Percentiles rank a stretch among this genome's conserved stretches.
Evolutionary conservation across 2,329 filamentous ascomycete genomes (phyloP).

Genomic region (Clonostachys rosea): DNA sequence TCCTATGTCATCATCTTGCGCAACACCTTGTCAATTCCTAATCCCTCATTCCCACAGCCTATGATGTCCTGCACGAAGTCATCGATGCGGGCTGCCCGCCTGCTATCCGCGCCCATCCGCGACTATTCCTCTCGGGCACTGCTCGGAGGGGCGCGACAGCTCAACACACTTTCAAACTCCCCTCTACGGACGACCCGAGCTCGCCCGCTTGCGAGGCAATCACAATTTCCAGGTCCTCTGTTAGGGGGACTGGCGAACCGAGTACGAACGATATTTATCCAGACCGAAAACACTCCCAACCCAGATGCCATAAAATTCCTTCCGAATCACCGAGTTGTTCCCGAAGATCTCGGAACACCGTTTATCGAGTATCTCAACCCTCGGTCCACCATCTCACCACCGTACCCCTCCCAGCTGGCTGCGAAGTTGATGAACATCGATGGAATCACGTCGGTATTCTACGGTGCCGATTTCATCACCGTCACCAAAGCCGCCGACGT

Average conservation of each 20-base stretch:
- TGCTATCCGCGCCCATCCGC: no score
- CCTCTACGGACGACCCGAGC: conserved; percentile 9
- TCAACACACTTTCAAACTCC: conserved; percentile 13
- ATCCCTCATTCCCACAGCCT: no score
- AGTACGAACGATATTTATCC: conserved; percentile 85
- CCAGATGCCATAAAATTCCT: conserved; percentile 95
- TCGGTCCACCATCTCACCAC: conserved; percentile 80
- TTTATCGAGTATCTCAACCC: conserved; percentile 92
- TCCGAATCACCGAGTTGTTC: conserved; percentile 82
- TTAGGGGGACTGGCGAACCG: conserved; percentile 19
- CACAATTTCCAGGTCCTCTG: conserved; percentile 8
- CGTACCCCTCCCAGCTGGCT: conserved; percentile 86
- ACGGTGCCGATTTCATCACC: conserved; percentile 93
- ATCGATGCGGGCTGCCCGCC: no score
- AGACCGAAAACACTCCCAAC: conserved; percentile 93
- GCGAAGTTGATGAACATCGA: conserved; percentile 89
- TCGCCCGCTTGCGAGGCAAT: conserved; percentile 11
- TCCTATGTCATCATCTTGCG: no score
- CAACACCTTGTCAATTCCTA: no score
- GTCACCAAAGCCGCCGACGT: conserved; percentile 85
- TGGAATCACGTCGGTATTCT: conserved; percentile 92
- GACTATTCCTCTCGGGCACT: no score
- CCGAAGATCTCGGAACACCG: conserved; percentile 61
- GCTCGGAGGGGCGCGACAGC: no score
- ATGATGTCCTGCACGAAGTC: no score